Evolutionary conservation across 805 yeast species (phyloP).

Genomic region (Jamesozyma spencerorum): DNA sequence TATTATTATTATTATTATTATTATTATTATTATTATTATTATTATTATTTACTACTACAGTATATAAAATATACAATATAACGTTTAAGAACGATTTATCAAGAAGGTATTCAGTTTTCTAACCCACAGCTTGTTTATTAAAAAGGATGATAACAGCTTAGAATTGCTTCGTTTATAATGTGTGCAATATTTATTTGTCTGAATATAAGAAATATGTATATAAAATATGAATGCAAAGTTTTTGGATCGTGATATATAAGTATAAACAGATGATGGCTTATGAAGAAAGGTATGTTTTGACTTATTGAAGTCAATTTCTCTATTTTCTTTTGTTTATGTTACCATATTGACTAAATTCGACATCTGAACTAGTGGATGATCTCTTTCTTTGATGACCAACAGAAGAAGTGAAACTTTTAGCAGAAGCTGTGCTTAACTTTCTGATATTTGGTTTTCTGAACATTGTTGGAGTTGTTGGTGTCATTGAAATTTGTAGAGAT

Average conservation of each 20-base stretch:
- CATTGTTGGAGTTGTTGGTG: slow-evolving; percentile 19
- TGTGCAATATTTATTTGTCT: background rate
- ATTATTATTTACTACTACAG: too few species aligned
- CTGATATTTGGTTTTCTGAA: slow-evolving; percentile 2
- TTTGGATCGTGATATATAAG: background rate
- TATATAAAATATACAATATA: too few species aligned
- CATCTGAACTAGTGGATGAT: slow-evolving; percentile 21
- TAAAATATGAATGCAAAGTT: background rate
- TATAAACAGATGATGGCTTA: background rate
- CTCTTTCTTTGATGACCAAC: slow-evolving; percentile 18
- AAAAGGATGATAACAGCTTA: background rate
- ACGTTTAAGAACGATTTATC: too few species aligned
- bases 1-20: too few species aligned
- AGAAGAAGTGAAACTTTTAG: slow-evolving; percentile 1
- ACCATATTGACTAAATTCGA: slow-evolving; percentile 19
- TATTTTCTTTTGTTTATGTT: slow-evolving; percentile 10
- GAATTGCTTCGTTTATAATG: too few species aligned
- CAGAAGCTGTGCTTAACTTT: background rate
- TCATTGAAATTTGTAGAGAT: slow-evolving; percentile 13
- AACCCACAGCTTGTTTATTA: too few species aligned
- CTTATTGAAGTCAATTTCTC: too few species aligned
- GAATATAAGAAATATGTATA: background rate
- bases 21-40: too few species aligned
- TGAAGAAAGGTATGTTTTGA: too few species aligned
- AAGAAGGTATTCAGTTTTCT: too few species aligned